phyloP scores from a whole-genome alignment of 371 early-diverging fungal species.

The Rhizomucor miehei region DNA sequence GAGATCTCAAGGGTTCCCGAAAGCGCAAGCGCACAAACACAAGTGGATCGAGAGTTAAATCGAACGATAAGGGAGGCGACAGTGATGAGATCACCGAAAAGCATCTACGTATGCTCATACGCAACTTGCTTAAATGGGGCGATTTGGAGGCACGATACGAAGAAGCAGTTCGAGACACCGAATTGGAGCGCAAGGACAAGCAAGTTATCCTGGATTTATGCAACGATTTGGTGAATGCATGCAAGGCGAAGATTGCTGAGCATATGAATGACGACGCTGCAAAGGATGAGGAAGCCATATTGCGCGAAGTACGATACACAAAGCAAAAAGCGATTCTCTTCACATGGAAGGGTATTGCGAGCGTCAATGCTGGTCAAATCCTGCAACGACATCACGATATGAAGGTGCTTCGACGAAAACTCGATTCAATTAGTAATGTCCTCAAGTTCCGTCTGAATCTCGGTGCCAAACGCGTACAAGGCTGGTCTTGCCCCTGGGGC shows the following conservation, averaged over 20 bases:
- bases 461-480: slow-evolving; percentile 76
- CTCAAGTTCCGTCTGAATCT: slow-evolving; percentile 63
- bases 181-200: slow-evolving; percentile 69
- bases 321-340: slow-evolving; percentile 78
- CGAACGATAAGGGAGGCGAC: slow-evolving; percentile 16
- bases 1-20: slow-evolving; percentile 12
- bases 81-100: slow-evolving; percentile 63
- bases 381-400: slow-evolving; percentile 62
- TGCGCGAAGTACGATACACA: slow-evolving; percentile 52
- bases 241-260: slow-evolving; percentile 66
- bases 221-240: slow-evolving; percentile 66
- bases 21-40: slow-evolving; percentile 7
- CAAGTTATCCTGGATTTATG: slow-evolving; percentile 56
- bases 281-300: slow-evolving; percentile 40
- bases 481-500: slow-evolving; percentile 90
- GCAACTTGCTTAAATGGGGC: slow-evolving; percentile 81
- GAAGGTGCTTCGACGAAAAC: slow-evolving; percentile 38
- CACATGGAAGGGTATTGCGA: slow-evolving; percentile 74
- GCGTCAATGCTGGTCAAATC: slow-evolving; percentile 82
- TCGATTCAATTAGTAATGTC: slow-evolving; percentile 20
- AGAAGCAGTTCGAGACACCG: slow-evolving; percentile 76
- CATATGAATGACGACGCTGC: slow-evolving; percentile 32
- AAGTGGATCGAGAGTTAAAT: too few relatives aligned
- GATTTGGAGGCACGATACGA: slow-evolving; percentile 73
- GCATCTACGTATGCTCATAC: slow-evolving; percentile 78